Percentiles rank a stretch among this genome's conserved stretches.
Conservation (phyloP, 2,329 filamentous ascomycete genomes). For the Chrysoporthe austroafricana region DNA sequence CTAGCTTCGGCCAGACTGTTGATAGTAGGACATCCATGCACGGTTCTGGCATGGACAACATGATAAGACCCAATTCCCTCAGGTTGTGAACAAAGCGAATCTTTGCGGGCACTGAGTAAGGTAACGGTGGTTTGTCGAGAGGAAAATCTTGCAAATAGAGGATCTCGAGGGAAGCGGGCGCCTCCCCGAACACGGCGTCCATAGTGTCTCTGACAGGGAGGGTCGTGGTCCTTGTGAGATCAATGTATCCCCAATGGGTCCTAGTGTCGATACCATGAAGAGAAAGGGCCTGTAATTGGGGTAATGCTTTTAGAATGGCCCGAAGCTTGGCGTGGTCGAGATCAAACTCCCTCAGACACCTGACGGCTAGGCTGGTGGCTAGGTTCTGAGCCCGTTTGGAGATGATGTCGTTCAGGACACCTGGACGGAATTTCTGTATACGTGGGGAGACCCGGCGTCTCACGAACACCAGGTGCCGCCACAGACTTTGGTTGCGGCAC, state of each 20-base stretch:
- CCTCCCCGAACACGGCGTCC: neutral
- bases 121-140: no score
- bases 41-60: neutral
- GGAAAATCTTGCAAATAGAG: constrained; percentile 6
- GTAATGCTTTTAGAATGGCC: constrained; percentile 12
- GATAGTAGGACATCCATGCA: neutral
- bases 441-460: neutral
- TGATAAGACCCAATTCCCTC: constrained; percentile 1
- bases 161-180: constrained; percentile 6
- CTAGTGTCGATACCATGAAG: neutral
- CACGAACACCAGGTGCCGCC: constrained; percentile 19
- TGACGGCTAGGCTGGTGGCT: constrained; percentile 17
- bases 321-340: constrained; percentile 8
- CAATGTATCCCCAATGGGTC: no score
- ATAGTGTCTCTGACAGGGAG: neutral
- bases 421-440: neutral
- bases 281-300: constrained; percentile 5
- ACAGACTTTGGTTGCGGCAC: constrained; percentile 18
- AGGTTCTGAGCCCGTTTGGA: constrained; percentile 5
- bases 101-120: neutral
- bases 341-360: constrained; percentile 7
- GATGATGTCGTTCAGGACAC: constrained; percentile 11
- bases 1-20: constrained; percentile 16
- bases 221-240: no score
- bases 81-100: neutral